Base-by-base conservation (phyloP, 495 filamentous ascomycete species). In the Platismatia glauca region DNA sequence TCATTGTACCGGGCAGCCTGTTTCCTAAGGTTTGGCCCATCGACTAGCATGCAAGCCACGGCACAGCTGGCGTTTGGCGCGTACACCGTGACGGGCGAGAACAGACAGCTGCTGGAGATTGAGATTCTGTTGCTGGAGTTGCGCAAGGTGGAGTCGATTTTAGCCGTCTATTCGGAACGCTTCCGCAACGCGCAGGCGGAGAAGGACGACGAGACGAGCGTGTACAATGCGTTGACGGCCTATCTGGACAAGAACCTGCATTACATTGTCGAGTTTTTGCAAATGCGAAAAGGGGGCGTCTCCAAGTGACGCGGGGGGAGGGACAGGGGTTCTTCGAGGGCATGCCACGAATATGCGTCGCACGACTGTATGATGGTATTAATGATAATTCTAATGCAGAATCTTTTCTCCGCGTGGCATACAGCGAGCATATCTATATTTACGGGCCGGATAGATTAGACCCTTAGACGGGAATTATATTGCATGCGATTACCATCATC, bases 121-220 rank as follows among this genome's bases (percentile, higher is more conserved):
- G 76, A 80, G 60, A 77, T 79, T 9, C 63, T 80, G 24, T 72
- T 75, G 8, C 66, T 73, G n/a, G 78, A 80, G 53, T 65, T 80
- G n/a, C 67, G 69, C 33, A 81, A 78, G 61, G 69, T 81, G 7
- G 73, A 79, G 46, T 73, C 72, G 16, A 71, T 78, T 7, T 73
- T 80, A 46, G 64, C 68, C 5, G 71, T 70, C 18, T 80, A 78
- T 66, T 64, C 73, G 46, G 74, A 78, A 44, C 70, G 72, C 12
- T 78, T 71, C 59, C 68, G 70, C 46, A 72, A 76, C 53, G 63
- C 72, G 8, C 73, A 72, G n/a, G 74, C 57, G 24, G 65, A 62
- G 24, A 66, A 76, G 33, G 71, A 77, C 57, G 71, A 77, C 50
- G 66, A 61, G 38, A 60, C 53, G 16, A 70, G 74, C 33, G 71